A percentile compares a stretch with the other conserved stretches of the same genome.
These are phyloP conservation scores for Hibiscus syriacus DNA, from an alignment of 345 rosid species.

Conservation along the genomic window DNA sequence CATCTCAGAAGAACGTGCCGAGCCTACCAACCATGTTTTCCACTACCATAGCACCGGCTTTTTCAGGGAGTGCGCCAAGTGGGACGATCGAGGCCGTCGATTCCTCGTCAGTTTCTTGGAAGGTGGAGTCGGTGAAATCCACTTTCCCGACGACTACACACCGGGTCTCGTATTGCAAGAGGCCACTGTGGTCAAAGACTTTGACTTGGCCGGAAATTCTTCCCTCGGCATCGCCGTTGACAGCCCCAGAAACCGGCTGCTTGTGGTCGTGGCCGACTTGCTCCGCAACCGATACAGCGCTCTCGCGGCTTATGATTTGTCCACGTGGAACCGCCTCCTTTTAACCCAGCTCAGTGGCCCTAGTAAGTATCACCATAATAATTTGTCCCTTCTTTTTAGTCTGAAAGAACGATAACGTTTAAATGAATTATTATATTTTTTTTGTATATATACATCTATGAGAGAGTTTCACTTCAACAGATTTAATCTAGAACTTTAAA, in stretches of 20 bases:
- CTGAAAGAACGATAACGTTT: background rate
- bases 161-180: constrained; percentile 35
- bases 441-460: too few species aligned
- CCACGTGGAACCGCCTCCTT: constrained; percentile 72
- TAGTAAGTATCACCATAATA: constrained; percentile 27
- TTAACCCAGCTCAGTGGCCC: constrained; percentile 53
- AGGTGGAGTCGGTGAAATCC: constrained; percentile 65
- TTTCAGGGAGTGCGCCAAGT: constrained; percentile 84
- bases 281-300: constrained; percentile 51
- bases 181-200: constrained; percentile 50
- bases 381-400: background rate
- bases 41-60: constrained; percentile 65
- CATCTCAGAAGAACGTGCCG: constrained; percentile 46
- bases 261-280: constrained; percentile 59
- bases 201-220: constrained; percentile 59
- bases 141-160: constrained; percentile 34
- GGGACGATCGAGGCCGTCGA: constrained; percentile 62
- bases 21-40: constrained; percentile 54
- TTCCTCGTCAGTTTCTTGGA: constrained; percentile 78
- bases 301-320: constrained; percentile 79
- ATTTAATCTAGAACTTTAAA: too few species aligned
- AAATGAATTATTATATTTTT: background rate
- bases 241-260: constrained; percentile 57
- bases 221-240: constrained; percentile 65
- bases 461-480: too few species aligned